Evolutionary conservation across 768 basidiomycete genomes (phyloP), one percentile per base, ranked within the genome.

Genomic region (Phanerochaete carnosa): DNA sequence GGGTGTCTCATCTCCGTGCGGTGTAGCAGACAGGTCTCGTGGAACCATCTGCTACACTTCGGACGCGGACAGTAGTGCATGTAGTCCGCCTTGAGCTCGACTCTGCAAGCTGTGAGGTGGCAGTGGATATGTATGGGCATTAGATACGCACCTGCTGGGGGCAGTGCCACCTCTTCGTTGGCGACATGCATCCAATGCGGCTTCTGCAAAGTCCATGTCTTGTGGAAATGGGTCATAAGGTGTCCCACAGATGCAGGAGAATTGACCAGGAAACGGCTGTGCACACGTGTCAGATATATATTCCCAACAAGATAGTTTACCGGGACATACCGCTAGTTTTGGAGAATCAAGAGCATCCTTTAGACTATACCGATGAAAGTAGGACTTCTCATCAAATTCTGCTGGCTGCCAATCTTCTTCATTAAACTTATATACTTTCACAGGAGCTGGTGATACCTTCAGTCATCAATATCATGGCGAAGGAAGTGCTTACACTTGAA

Each of bases 1-100:
- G 26, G 6, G 15, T 60, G 9, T 19, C n/a, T n/a, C n/a, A 19
- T 9, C 16, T 19, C 4, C 26, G 16, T n/a, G 37, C 50, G 49
- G 16, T 46, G 25, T 4, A 62, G 16, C n/a, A 62, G 57, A 49
- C 61, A 62, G 1, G 29, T 35, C 26, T 54, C 52, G 46, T 62
- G 61, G 22, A 45, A 62, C 61, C 61, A 62, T 37, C 23, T 49
- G 30, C 57, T 22, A 23, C 61, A 62, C 11, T 25, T 22, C 5
- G 57, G 57, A 9, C 51, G 47, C 11, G 61, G 61, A 23, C 61
- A 62, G 51, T 58, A 62, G 56, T 62, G 61, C 61, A 58, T 58
- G 15, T 32, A 49, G 55, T 61, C 55, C 6, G 54, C 54, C 11
- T 19, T 16, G 11, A 16, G 33, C 30, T 60, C 55, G 2, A 57